Evolutionary conservation across 1,284 basidiomycete species (phyloP), one percentile per base, ranked within the genome.

Genomic region (Tilletia setariae): DNA sequence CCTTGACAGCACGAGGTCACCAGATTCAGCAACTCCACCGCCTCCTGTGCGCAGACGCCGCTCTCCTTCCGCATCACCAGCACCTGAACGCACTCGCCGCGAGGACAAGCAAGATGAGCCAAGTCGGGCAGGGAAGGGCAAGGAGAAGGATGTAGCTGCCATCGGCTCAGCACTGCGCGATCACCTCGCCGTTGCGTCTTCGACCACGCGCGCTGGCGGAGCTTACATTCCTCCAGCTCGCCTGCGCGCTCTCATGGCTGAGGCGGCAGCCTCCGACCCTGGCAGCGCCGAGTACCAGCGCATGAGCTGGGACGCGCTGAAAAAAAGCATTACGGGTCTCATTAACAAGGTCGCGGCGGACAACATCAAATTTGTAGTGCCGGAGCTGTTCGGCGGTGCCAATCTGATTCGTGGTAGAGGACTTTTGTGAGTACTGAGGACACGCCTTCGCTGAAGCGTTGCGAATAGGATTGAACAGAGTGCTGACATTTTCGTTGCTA

Each of bases 301-400:
- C 21, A 85, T 99, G 75, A 92, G 92, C 30, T 99, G 95, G 96
- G 96, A 99, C 81, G 95, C 96, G 1, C 86, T 99, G 70, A 90
- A 94, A 81, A 99, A 99, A 85, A 93, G 91, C 68, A 92, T 99
- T 80, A 98, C 96, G 30, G 96, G 96, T 91, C 90, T 98, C 76
- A 95, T 98, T 86, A 99, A 99, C 87, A 92, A 97, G 84, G 86
- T 87, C 47, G 73, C 84, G 82, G 87, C 93, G 25, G 87, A 90
- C 74, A 98, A 98, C 83, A 98, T 98, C 88, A 98, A 99, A 85
- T 88, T 91, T 76, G 90, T 99, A 77, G 89, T 97, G 0, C 96
- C 95, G 1, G 95, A 98, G 73, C 81, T 83, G 9, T 74, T 81
- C 56, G 79, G 74, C 8, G 73, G 78, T n/a, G 79, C 80, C 59